These are phyloP conservation scores for Avena atlantica DNA, from an alignment of 176 grass and related monocot genomes.

Conservation along the genomic window DNA sequence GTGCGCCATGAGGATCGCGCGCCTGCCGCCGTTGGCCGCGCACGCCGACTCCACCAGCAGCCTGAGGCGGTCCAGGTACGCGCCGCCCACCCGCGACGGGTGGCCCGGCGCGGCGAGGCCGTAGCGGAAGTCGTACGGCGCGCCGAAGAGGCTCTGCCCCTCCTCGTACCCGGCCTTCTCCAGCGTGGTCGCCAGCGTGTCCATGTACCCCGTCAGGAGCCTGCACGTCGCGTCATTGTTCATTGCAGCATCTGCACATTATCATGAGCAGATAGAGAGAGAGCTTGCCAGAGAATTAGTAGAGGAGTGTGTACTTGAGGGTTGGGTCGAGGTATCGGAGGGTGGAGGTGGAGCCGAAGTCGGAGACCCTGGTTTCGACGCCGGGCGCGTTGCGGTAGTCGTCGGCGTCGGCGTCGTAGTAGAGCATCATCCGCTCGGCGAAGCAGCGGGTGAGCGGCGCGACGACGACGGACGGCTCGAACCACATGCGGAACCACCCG, in stretches of 20 bases:
- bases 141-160: constrained; percentile 64
- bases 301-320: constrained; percentile 53
- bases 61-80: constrained; percentile 63
- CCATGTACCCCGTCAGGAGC: constrained; percentile 77
- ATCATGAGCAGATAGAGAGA: neutral
- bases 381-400: constrained; percentile 84
- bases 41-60: constrained; percentile 63
- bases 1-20: constrained; percentile 75
- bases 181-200: constrained; percentile 57
- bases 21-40: constrained; percentile 53
- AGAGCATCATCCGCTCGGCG: constrained; percentile 70
- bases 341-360: constrained; percentile 67
- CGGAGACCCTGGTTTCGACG: constrained; percentile 64
- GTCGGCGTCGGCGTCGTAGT: constrained; percentile 57
- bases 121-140: constrained; percentile 92
- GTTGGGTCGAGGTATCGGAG: constrained; percentile 73
- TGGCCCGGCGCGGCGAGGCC: constrained; percentile 70
- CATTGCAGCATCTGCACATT: neutral
- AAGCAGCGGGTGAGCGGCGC: constrained; percentile 74
- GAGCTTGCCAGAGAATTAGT: too few relatives aligned
- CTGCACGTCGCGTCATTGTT: constrained; percentile 15
- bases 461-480: constrained; percentile 75
- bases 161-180: constrained; percentile 81
- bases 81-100: constrained; percentile 57
- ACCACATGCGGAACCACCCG: constrained; percentile 93